These are phyloP conservation scores for Rhizopus stolonifer DNA, from an alignment of 371 early-diverging fungal genomes.

Conservation along the genomic window DNA sequence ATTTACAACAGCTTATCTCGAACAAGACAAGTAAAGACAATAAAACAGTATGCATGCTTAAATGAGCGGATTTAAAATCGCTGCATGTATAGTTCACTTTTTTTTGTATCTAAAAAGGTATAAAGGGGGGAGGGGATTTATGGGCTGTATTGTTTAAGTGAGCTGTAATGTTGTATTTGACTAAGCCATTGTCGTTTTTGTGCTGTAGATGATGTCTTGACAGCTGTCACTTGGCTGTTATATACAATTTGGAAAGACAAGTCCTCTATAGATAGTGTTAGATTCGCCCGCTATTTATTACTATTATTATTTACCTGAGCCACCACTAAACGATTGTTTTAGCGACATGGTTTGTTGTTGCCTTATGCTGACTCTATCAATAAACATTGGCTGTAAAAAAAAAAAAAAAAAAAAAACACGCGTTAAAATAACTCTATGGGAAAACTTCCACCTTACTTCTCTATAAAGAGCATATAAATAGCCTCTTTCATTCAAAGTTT, in stretches of 20 bases:
- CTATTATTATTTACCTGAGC: slow-evolving; percentile 1
- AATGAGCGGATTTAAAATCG: slow-evolving; percentile 23
- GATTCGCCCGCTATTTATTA: too few relatives aligned
- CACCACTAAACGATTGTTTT: slow-evolving; percentile 28
- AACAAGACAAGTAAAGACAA: too few relatives aligned
- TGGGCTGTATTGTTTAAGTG: slow-evolving; percentile 24
- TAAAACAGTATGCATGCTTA: too few relatives aligned
- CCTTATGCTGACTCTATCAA: slow-evolving; percentile 28
- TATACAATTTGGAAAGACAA: slow-evolving; percentile 62
- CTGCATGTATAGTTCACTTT: background rate
- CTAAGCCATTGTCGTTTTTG: slow-evolving; percentile 68
- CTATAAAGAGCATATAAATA: slow-evolving; percentile 57
- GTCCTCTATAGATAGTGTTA: slow-evolving; percentile 51
- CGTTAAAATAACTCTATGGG: background rate
- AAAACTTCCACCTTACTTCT: slow-evolving; percentile 50
- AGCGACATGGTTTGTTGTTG: slow-evolving; percentile 33
- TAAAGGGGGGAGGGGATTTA: background rate
- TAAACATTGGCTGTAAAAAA: slow-evolving; percentile 29
- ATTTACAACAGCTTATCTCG: too few relatives aligned
- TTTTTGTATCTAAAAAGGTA: background rate
- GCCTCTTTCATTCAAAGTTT: slow-evolving; percentile 38
- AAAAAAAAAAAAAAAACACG: background rate
- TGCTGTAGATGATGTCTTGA: slow-evolving; percentile 54
- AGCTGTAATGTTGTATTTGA: slow-evolving; percentile 49
- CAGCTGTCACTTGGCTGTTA: slow-evolving; percentile 53